A percentile compares a stretch with the other conserved stretches of the same genome.
These are phyloP conservation scores for Neonectria hederae DNA, from an alignment of 2,329 filamentous ascomycete genomes.

Conservation along the genomic window DNA sequence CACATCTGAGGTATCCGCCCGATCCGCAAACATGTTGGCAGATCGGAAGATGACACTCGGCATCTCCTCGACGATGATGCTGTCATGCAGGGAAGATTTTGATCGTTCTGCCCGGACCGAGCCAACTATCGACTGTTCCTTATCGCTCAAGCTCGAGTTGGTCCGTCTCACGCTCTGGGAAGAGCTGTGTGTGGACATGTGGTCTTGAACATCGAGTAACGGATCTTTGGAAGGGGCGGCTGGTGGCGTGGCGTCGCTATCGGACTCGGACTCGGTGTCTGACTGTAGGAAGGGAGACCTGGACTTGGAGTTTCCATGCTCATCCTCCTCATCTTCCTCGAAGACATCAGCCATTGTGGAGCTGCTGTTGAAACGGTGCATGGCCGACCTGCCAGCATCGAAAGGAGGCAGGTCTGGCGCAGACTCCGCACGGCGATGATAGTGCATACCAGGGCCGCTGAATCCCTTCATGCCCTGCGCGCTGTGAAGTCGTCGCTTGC, in stretches of 20 bases:
- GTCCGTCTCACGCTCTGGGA: conserved; percentile 51
- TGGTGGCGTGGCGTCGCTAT: conserved; percentile 50
- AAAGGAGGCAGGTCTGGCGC: conserved; percentile 83
- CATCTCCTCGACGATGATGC: conserved; percentile 60
- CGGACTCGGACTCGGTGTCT: conserved; percentile 62
- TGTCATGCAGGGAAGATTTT: conserved; percentile 61
- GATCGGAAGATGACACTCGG: conserved; percentile 51
- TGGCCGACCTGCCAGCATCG: conserved; percentile 66
- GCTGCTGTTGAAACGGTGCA: conserved; percentile 71
- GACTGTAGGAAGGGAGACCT: conserved; percentile 45
- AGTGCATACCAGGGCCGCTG: conserved; percentile 74
- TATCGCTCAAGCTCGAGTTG: conserved; percentile 57
- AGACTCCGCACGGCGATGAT: conserved; percentile 81
- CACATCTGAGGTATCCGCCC: conserved; percentile 51
- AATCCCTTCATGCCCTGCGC: conserved; percentile 77
- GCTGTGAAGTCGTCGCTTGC: conserved; percentile 78
- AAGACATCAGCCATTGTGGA: conserved; percentile 88
- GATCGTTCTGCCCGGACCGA: conserved; percentile 60
- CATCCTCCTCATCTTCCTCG: conserved; percentile 80
- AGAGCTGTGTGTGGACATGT: conserved; percentile 35
- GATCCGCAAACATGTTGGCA: conserved; percentile 47
- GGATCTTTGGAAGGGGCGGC: conserved; percentile 38
- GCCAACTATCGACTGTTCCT: conserved; percentile 39
- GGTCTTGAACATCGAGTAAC: conserved; percentile 36
- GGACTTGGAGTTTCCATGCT: conserved; percentile 58